phyloP scores from a whole-genome alignment of 495 filamentous ascomycete species.

The Glutinoglossum americanum region DNA sequence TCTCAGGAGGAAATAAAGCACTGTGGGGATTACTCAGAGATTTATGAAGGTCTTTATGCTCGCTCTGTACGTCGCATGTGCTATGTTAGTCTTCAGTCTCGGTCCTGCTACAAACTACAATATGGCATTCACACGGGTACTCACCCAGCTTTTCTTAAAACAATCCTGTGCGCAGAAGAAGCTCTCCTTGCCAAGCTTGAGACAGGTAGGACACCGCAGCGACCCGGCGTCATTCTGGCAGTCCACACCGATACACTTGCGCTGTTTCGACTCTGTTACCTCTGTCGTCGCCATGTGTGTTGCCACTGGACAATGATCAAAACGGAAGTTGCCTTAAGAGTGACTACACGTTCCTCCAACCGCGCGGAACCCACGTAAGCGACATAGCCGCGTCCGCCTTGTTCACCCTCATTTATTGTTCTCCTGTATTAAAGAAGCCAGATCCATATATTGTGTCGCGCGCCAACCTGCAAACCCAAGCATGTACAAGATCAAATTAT shows the following conservation, averaged over 20 bases:
- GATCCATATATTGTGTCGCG: not conserved
- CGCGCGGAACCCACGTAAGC: not conserved
- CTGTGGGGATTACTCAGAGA: slow-evolving; percentile 46
- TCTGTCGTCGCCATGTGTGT: not conserved
- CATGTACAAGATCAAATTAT: not conserved
- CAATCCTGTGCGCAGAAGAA: slow-evolving; percentile 97
- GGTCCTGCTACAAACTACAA: not conserved
- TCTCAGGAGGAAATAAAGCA: slow-evolving; percentile 36
- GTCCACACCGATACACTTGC: slow-evolving; percentile 59
- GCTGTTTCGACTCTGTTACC: slow-evolving; percentile 7
- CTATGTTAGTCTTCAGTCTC: not conserved
- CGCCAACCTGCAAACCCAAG: not conserved
- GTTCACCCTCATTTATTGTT: not conserved
- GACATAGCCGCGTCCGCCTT: not conserved
- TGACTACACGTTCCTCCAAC: not conserved
- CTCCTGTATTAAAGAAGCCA: not conserved
- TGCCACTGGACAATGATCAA: not conserved
- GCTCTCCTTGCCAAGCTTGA: slow-evolving; percentile 75
- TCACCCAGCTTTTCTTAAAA: slow-evolving; percentile 96
- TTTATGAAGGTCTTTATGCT: slow-evolving; percentile 81
- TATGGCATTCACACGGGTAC: slow-evolving; percentile 9
- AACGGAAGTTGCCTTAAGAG: not conserved
- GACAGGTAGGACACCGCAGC: slow-evolving; percentile 83
- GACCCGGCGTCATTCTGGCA: slow-evolving; percentile 66
- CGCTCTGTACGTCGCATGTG: slow-evolving; percentile 26